Evolutionary conservation across 2,329 filamentous ascomycete species (phyloP).

Genomic region (Diaporthe aspalathi): DNA sequence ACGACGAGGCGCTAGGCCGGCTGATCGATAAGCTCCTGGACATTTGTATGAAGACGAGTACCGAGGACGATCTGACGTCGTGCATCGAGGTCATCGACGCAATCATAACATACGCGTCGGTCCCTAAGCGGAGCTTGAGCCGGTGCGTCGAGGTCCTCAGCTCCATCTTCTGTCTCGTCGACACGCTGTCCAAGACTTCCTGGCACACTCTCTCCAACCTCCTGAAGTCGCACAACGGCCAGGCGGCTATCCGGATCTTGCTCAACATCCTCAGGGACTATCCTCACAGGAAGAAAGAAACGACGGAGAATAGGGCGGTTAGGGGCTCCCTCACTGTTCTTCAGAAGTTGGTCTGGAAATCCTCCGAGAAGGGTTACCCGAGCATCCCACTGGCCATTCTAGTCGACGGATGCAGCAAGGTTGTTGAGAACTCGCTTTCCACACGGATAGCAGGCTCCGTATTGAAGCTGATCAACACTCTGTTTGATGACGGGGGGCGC

Average conservation of each 20-base stretch:
- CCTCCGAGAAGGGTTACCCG: conserved; percentile 69
- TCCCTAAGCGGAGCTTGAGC: conserved; percentile 72
- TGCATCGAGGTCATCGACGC: conserved; percentile 77
- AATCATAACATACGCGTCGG: conserved; percentile 77
- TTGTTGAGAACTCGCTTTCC: conserved; percentile 58
- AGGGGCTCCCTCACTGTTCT: conserved; percentile 73
- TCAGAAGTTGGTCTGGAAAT: conserved; percentile 71
- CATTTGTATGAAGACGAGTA: conserved; percentile 76
- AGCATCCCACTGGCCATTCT: conserved; percentile 68
- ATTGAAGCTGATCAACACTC: conserved; percentile 64
- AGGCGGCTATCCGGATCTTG: conserved; percentile 73
- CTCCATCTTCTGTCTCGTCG: conserved; percentile 76
- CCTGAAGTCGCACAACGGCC: conserved; percentile 79
- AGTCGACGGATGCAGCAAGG: conserved; percentile 66
- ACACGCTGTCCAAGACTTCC: conserved; percentile 68
- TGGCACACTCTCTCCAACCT: conserved; percentile 79
- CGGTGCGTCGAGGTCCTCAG: conserved; percentile 77
- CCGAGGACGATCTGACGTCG: conserved; percentile 72
- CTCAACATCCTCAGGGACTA: conserved; percentile 70
- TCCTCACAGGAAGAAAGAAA: conserved; percentile 56
- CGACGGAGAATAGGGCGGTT: conserved; percentile 67
- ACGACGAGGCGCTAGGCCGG: conserved; percentile 69
- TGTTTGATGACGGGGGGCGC: conserved; percentile 65
- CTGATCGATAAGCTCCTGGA: conserved; percentile 72
- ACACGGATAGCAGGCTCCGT: conserved; percentile 57